phyloP scores from a whole-genome alignment of 768 basidiomycete species.

The Rhizopogon vinicolor region DNA sequence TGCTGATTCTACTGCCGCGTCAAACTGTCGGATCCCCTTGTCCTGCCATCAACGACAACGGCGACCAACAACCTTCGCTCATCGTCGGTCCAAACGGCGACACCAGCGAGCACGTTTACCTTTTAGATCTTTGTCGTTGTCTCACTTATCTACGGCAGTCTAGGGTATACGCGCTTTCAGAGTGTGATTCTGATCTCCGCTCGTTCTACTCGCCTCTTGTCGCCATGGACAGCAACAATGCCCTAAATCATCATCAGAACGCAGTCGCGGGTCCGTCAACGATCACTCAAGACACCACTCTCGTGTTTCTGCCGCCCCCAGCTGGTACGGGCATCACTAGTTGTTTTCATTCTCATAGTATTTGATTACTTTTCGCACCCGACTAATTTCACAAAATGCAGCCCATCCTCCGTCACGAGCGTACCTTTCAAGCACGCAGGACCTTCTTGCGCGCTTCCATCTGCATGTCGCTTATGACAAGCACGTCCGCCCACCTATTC shows the following conservation, averaged over 20 bases:
- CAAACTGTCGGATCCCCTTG: constrained; percentile 31
- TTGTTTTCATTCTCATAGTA: neutral
- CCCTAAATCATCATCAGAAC: constrained; percentile 33
- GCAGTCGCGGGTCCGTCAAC: constrained; percentile 64
- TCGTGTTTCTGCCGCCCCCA: constrained; percentile 26
- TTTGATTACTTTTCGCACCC: constrained; percentile 4
- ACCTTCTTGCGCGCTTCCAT: constrained; percentile 68
- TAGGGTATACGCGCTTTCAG: constrained; percentile 11
- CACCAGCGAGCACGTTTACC: neutral
- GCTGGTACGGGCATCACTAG: constrained; percentile 23
- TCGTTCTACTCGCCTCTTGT: constrained; percentile 11
- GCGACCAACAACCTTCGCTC: constrained; percentile 19
- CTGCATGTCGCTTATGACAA: constrained; percentile 76
- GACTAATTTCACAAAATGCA: constrained; percentile 14
- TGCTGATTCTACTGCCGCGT: constrained; percentile 17
- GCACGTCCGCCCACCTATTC: constrained; percentile 59
- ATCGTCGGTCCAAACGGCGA: constrained; percentile 26
- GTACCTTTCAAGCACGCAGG: constrained; percentile 70
- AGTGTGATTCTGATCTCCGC: constrained; percentile 21
- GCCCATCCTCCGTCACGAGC: constrained; percentile 29
- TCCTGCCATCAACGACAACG: constrained; percentile 30
- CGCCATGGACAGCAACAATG: constrained; percentile 26
- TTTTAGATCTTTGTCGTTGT: neutral
- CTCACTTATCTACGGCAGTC: constrained; percentile 6
- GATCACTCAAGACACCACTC: constrained; percentile 14